A percentile compares a stretch with the other conserved stretches of the same genome.
Conservation (phyloP, 108 stramenopile species). For the Cyclotella sp. region DNA sequence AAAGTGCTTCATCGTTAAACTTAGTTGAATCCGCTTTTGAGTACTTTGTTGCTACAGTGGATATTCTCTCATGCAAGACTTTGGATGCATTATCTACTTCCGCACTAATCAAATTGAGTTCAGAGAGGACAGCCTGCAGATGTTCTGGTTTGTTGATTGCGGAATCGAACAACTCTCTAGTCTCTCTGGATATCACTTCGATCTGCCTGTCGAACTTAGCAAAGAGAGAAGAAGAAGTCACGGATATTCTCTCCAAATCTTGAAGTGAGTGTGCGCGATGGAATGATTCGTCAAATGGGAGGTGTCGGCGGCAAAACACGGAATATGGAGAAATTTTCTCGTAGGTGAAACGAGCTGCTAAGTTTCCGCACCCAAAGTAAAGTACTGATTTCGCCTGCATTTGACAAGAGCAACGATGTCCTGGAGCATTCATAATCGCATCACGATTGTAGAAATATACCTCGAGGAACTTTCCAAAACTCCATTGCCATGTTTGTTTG, state of each 20-base stretch:
- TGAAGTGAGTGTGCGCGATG: conserved; percentile 71
- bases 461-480: conserved; percentile 97
- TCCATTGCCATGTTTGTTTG: conserved; percentile 95
- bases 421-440: conserved; percentile 76
- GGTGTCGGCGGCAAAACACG: conserved; percentile 80
- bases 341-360: conserved; percentile 92
- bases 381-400: conserved; percentile 82
- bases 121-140: conserved; percentile 83
- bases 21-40: conserved; percentile 35
- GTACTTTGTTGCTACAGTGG: conserved; percentile 72
- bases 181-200: conserved; percentile 86
- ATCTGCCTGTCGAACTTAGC: conserved; percentile 88
- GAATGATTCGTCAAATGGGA: conserved; percentile 84
- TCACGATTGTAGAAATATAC: conserved; percentile 93
- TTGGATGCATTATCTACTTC: conserved; percentile 87
- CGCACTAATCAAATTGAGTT: conserved; percentile 77
- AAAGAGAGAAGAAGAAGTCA: conserved; percentile 79
- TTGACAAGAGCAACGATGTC: conserved; percentile 69
- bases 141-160: conserved; percentile 78
- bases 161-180: conserved; percentile 72
- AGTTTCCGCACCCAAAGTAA: conserved; percentile 89
- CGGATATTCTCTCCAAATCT: conserved; percentile 80
- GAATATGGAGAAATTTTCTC: conserved; percentile 82
- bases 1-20: conserved; percentile 44
- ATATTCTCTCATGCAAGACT: conserved; percentile 86